phyloP scores from a whole-genome alignment of 805 yeast genomes.

The Scheffersomyces amazonensis region DNA sequence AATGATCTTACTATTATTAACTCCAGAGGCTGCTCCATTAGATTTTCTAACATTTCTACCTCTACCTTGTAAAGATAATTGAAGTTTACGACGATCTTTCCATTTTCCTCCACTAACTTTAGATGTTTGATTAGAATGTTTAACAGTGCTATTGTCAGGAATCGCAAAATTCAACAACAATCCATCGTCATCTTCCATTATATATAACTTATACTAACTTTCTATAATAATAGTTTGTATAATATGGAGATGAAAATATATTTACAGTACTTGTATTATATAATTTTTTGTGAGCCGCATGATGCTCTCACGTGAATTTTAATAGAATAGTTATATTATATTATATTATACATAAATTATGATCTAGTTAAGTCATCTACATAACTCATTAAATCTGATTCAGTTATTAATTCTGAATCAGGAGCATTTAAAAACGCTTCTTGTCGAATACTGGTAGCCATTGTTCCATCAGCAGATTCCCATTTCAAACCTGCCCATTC shows the following conservation, averaged over 20 bases:
- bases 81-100: slow-evolving; percentile 73
- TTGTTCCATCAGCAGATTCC: slow-evolving; percentile 16
- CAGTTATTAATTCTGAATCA: slow-evolving; percentile 15
- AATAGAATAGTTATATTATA: neutral
- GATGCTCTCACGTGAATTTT: slow-evolving; percentile 7
- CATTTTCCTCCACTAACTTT: slow-evolving; percentile 73
- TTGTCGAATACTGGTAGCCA: slow-evolving; percentile 12
- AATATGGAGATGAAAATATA: too few species aligned
- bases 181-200: slow-evolving; percentile 58
- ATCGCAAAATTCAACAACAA: slow-evolving; percentile 71
- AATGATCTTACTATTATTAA: slow-evolving; percentile 24
- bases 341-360: neutral
- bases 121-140: slow-evolving; percentile 15
- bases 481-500: slow-evolving; percentile 34
- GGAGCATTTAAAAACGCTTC: slow-evolving; percentile 14
- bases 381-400: slow-evolving; percentile 23
- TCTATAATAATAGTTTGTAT: too few species aligned
- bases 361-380: slow-evolving; percentile 9
- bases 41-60: slow-evolving; percentile 17
- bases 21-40: slow-evolving; percentile 23
- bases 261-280: too few species aligned
- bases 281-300: slow-evolving; percentile 5
- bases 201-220: too few species aligned
- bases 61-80: slow-evolving; percentile 48
- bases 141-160: slow-evolving; percentile 24